A percentile compares a stretch with the other conserved stretches of the same genome.
phyloP scores from a whole-genome alignment of 441 rosid species.

The Pelargonium australe region DNA sequence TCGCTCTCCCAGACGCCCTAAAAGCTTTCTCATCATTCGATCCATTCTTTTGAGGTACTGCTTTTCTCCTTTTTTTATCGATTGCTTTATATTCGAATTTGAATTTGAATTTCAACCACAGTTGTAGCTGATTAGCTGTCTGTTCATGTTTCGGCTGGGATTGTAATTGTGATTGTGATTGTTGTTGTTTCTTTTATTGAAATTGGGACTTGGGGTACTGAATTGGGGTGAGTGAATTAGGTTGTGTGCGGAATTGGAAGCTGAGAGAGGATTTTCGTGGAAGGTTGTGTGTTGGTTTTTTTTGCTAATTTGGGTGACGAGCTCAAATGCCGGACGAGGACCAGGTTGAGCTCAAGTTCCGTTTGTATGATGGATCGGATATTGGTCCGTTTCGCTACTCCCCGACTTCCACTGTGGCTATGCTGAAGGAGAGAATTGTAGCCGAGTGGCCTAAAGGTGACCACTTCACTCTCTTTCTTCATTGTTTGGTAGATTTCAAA shows the following conservation, averaged over 20 bases:
- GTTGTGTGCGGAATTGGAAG: background rate
- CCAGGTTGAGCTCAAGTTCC: conserved; percentile 66
- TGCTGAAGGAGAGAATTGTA: conserved; percentile 71
- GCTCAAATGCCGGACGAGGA: conserved; percentile 73
- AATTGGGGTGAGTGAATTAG: background rate
- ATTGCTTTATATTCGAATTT: background rate
- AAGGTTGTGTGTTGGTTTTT: background rate
- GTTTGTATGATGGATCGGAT: conserved; percentile 83
- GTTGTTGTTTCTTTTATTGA: background rate
- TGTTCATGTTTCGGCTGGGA: too few species aligned
- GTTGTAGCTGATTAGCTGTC: background rate
- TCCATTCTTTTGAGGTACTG: background rate
- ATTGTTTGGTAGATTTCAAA: background rate
- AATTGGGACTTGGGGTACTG: background rate
- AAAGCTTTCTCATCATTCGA: background rate
- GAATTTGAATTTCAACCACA: background rate
- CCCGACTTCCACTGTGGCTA: conserved; percentile 58
- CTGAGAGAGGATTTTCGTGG: background rate
- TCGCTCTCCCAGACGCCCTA: background rate
- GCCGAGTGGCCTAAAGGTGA: conserved; percentile 88
- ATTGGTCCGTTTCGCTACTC: conserved; percentile 82
- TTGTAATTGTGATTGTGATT: background rate
- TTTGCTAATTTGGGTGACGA: conserved; percentile 17
- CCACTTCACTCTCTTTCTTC: conserved; percentile 9
- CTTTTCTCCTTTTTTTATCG: background rate